phyloP scores from a whole-genome alignment of 192 early-diverging fungal species.

The Ambispora gerdemannii region DNA sequence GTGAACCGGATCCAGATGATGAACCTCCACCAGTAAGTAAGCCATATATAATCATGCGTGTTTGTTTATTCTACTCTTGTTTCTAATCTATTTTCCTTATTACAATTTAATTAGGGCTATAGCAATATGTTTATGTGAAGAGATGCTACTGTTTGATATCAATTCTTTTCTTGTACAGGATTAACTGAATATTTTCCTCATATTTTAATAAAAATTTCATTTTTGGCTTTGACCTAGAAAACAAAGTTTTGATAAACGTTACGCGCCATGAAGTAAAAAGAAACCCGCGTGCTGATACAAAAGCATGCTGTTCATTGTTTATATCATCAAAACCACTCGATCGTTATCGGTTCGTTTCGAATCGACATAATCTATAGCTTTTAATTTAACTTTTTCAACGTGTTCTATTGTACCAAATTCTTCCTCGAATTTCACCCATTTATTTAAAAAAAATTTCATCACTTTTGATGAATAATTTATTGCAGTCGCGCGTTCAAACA shows the following conservation, averaged over 20 bases:
- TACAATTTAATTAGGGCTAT: slow-evolving; percentile 16
- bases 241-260: too few species aligned
- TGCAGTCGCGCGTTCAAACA: slow-evolving; percentile 89
- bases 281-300: too few species aligned
- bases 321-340: too few species aligned
- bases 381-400: slow-evolving; percentile 84
- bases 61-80: background rate
- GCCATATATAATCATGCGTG: background rate
- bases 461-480: slow-evolving; percentile 94
- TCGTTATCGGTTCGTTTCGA: too few species aligned
- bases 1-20: slow-evolving; percentile 76
- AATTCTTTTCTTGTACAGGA: too few species aligned
- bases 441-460: slow-evolving; percentile 99
- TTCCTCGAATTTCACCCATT: slow-evolving; percentile 96
- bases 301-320: too few species aligned
- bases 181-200: too few species aligned
- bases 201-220: too few species aligned
- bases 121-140: slow-evolving; percentile 29
- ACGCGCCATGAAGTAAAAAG: too few species aligned
- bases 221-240: too few species aligned
- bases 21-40: slow-evolving; percentile 55
- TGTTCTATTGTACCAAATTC: slow-evolving; percentile 72
- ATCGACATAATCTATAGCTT: slow-evolving; percentile 84
- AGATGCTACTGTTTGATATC: too few species aligned
- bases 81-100: background rate